Evolutionary conservation across 441 rosid species (phyloP), one percentile per base, ranked within the genome.

Genomic region (Macaranga tanarius): DNA sequence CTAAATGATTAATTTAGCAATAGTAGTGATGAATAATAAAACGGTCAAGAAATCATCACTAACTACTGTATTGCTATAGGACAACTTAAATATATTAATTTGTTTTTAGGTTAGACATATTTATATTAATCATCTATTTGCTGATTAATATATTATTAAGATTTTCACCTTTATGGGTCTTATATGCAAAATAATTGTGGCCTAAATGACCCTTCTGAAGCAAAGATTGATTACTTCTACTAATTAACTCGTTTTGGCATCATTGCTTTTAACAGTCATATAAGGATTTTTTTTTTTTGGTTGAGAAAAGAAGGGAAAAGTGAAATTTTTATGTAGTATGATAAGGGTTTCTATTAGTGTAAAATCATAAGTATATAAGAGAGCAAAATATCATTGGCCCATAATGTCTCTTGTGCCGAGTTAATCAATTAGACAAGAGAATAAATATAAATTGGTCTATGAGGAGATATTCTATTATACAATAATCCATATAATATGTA

Each of bases 41-140:
- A 20, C 62, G 52, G 68, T 71, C 68, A 50, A 59, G 31, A 61
- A 71, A 71, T 60, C 74, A 71, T 71, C 22, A 62, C 44, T 16
- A 4, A 28, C 4, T 9, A 52, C 10, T 55, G 12, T 44, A 66
- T n/a, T n/a, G 5, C 45, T 38, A 17, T n/a, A 31, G 38, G 38
- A 31, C 56, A 52, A 5, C 0, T 6, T 52, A 5, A 0, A 16
- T 42, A 1, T 22, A 20, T 28, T 28, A 31, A 12, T 64, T 64
- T 44, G 31, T 42, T 62, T 31, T 64, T 19, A 22, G 34, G 45
- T 15, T 26, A 26, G 15, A 26, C 16, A 20, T 19, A 50, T 54
- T 22, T 52, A n/a, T 67, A 66, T n/a, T 54, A 12, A 12, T 45
- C n/a, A 28, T 47, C 12, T 40, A 59, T 44, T 69, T 7, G 73